Conservation (phyloP, 805 yeast genomes). For the Wickerhamomyces mucosus region DNA sequence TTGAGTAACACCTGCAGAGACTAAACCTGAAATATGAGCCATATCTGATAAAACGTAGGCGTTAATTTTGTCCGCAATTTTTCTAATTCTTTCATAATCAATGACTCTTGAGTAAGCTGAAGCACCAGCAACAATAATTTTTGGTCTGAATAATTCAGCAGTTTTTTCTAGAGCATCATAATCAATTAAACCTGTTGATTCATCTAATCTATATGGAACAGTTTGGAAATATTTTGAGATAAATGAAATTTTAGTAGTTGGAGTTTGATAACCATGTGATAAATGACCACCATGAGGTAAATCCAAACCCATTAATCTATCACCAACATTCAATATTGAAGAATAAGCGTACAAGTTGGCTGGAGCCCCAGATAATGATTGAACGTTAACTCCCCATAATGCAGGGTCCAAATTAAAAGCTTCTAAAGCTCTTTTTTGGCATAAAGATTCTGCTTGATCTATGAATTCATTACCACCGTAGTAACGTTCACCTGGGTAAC, state of each 20-base stretch:
- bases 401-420: slow-evolving; percentile 76
- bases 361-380: slow-evolving; percentile 93
- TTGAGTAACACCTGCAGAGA: slow-evolving; percentile 92
- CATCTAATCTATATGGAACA: slow-evolving; percentile 94
- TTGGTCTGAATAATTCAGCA: slow-evolving; percentile 90
- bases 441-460: slow-evolving; percentile 84
- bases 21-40: slow-evolving; percentile 97
- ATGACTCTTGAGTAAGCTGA: slow-evolving; percentile 96
- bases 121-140: slow-evolving; percentile 94
- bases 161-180: slow-evolving; percentile 90
- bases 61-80: slow-evolving; percentile 94
- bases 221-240: slow-evolving; percentile 96
- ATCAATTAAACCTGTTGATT: slow-evolving; percentile 89
- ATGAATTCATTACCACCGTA: slow-evolving; percentile 98
- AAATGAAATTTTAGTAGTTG: slow-evolving; percentile 84
- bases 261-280: slow-evolving; percentile 97
- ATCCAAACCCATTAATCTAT: slow-evolving; percentile 95
- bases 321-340: slow-evolving; percentile 91
- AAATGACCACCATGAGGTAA: slow-evolving; percentile 98
- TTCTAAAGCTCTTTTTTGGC: slow-evolving; percentile 90
- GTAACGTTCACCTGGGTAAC: slow-evolving; percentile 98
- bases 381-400: slow-evolving; percentile 97
- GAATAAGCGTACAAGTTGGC: slow-evolving; percentile 96
- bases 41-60: slow-evolving; percentile 94
- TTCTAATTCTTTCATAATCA: slow-evolving; percentile 94